These are phyloP conservation scores for Closterium sp. DNA, from an alignment of 139 green algal species.

Conservation along the genomic window DNA sequence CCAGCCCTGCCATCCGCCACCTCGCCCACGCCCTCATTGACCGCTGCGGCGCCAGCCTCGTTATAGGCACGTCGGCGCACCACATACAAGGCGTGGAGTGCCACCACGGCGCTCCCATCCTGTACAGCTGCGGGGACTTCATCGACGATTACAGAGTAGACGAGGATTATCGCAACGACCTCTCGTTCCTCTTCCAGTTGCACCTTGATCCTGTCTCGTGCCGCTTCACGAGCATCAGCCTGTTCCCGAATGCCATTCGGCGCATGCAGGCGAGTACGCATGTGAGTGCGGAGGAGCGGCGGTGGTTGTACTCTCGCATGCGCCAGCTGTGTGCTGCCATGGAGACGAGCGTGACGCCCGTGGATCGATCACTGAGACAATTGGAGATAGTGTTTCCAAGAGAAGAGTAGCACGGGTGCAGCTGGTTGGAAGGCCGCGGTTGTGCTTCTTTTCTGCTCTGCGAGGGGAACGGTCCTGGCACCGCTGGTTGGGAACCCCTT, in stretches of 20 bases:
- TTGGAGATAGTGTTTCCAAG: neutral
- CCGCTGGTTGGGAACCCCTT: too few species aligned
- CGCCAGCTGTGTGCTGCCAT: neutral
- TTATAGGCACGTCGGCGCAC: constrained; percentile 35
- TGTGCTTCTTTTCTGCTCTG: too few species aligned
- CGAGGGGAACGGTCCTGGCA: too few species aligned
- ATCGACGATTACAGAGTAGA: constrained; percentile 68
- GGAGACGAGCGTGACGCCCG: neutral
- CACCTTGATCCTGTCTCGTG: neutral
- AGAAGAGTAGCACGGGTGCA: neutral
- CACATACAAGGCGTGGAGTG: constrained; percentile 57
- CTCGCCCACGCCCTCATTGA: constrained; percentile 33
- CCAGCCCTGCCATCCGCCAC: constrained; percentile 34
- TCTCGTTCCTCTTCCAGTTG: constrained; percentile 52
- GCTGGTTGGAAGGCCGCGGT: neutral
- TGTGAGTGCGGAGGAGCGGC: neutral
- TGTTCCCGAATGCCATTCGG: neutral
- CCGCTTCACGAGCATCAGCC: neutral
- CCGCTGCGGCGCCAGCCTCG: constrained; percentile 22
- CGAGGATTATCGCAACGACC: constrained; percentile 64
- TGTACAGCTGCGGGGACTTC: constrained; percentile 67
- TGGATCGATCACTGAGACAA: neutral
- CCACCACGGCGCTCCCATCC: constrained; percentile 57
- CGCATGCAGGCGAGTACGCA: neutral
- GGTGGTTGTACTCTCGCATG: neutral